Conservation (phyloP, 2,329 filamentous ascomycete genomes). For the Penicillium sp. region DNA sequence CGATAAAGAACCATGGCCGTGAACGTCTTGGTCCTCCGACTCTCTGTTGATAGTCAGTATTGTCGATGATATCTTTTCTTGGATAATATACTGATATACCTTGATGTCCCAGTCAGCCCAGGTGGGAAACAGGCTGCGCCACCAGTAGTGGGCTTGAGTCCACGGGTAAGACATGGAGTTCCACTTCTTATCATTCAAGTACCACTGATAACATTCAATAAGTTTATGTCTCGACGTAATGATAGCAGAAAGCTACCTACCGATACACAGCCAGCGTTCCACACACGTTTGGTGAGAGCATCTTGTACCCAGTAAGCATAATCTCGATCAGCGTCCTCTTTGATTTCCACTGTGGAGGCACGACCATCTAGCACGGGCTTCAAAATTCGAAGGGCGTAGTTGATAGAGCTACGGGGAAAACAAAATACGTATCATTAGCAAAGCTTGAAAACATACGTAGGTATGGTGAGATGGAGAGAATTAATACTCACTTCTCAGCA, state of each 20-base stretch:
- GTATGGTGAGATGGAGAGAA: not conserved
- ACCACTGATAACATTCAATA: conserved; percentile 16
- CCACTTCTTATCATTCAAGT: conserved; percentile 24
- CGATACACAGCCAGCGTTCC: conserved; percentile 35
- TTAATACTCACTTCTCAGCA: conserved; percentile 47
- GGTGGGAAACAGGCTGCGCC: conserved; percentile 23
- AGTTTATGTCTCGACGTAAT: not conserved
- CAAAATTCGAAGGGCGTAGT: conserved; percentile 57
- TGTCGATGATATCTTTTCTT: too few relatives aligned
- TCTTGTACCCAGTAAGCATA: conserved; percentile 47
- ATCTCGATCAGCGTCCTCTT: conserved; percentile 40
- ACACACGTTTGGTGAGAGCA: conserved; percentile 44
- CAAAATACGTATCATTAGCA: not conserved
- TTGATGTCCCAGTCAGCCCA: conserved; percentile 25
- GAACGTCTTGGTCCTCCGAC: too few relatives aligned
- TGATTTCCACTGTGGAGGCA: conserved; percentile 43
- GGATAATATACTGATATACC: not conserved
- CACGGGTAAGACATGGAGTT: conserved; percentile 26
- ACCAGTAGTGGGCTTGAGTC: conserved; percentile 26
- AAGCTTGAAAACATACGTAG: too few relatives aligned
- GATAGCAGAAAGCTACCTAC: too few relatives aligned
- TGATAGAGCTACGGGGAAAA: conserved; percentile 48
- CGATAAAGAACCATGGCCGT: too few relatives aligned
- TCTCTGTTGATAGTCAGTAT: too few relatives aligned
- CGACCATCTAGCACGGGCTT: conserved; percentile 48